Conservation (phyloP, 305 asterid species). For the Fraxinus baroniana region DNA sequence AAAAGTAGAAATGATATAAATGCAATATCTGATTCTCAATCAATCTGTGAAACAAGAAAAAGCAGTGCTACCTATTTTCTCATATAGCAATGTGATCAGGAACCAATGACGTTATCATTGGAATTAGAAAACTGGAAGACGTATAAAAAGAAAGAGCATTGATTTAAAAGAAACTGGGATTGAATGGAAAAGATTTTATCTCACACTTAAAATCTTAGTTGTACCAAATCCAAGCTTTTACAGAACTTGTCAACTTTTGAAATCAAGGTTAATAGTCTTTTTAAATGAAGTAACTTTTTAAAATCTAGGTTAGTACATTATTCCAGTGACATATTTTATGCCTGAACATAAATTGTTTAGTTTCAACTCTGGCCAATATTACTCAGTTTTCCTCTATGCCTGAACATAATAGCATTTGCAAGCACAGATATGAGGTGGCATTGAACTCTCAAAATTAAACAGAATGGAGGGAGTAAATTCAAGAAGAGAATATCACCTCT, state of each 20-base stretch:
- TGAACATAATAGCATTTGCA: background rate
- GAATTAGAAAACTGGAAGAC: conserved; percentile 28
- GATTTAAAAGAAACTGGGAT: conserved; percentile 10
- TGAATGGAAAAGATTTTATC: background rate
- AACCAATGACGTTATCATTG: conserved; percentile 7
- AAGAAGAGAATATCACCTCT: conserved; percentile 42
- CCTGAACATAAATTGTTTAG: conserved; percentile 4
- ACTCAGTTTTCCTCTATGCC: background rate
- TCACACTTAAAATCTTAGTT: background rate
- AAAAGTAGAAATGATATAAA: background rate
- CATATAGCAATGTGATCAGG: background rate
- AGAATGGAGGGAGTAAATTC: background rate
- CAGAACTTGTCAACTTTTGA: background rate
- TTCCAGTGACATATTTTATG: background rate
- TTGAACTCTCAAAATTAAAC: background rate
- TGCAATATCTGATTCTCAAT: background rate
- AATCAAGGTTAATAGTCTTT: background rate
- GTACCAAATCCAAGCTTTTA: background rate
- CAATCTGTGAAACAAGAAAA: background rate
- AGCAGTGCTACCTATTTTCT: conserved; percentile 18
- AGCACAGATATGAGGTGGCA: background rate
- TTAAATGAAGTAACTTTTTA: background rate
- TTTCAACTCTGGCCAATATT: background rate
- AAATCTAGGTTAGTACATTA: background rate
- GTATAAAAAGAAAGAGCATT: background rate